These are phyloP conservation scores for Claviceps monticola DNA, from an alignment of 2,329 filamentous ascomycete species.

Conservation along the genomic window DNA sequence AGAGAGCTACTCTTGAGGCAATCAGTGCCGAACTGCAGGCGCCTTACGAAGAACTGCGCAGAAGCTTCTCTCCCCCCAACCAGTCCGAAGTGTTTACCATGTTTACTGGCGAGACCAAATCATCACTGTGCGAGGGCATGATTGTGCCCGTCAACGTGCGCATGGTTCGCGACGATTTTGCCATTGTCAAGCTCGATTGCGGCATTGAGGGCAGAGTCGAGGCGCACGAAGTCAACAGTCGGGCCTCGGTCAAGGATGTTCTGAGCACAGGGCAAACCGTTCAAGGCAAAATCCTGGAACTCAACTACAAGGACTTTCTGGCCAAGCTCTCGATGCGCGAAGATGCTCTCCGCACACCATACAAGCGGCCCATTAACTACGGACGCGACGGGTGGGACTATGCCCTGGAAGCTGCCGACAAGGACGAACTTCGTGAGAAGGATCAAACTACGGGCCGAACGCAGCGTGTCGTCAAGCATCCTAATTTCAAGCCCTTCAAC, in stretches of 20 bases:
- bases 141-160: slow-evolving; percentile 81
- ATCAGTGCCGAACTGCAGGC: slow-evolving; percentile 87
- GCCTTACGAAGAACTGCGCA: slow-evolving; percentile 86
- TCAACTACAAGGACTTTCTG: slow-evolving; percentile 76
- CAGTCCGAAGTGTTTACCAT: slow-evolving; percentile 85
- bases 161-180: slow-evolving; percentile 80
- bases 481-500: slow-evolving; percentile 89
- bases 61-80: slow-evolving; percentile 56
- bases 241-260: slow-evolving; percentile 56
- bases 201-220: slow-evolving; percentile 85
- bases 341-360: slow-evolving; percentile 61
- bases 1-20: slow-evolving; percentile 89
- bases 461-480: slow-evolving; percentile 94
- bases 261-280: slow-evolving; percentile 72
- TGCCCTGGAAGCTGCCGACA: slow-evolving; percentile 64
- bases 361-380: slow-evolving; percentile 54
- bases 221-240: slow-evolving; percentile 65
- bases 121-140: slow-evolving; percentile 78
- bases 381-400: slow-evolving; percentile 79
- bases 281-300: slow-evolving; percentile 72
- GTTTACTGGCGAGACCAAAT: slow-evolving; percentile 83
- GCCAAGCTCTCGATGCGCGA: slow-evolving; percentile 78
- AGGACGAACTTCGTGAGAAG: slow-evolving; percentile 72
- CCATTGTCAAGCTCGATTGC: slow-evolving; percentile 86
- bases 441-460: slow-evolving; percentile 73